Evolutionary conservation across 306 rosid genomes (phyloP), one percentile per base, ranked within the genome.

Genomic region (Fragaria iinumae): DNA sequence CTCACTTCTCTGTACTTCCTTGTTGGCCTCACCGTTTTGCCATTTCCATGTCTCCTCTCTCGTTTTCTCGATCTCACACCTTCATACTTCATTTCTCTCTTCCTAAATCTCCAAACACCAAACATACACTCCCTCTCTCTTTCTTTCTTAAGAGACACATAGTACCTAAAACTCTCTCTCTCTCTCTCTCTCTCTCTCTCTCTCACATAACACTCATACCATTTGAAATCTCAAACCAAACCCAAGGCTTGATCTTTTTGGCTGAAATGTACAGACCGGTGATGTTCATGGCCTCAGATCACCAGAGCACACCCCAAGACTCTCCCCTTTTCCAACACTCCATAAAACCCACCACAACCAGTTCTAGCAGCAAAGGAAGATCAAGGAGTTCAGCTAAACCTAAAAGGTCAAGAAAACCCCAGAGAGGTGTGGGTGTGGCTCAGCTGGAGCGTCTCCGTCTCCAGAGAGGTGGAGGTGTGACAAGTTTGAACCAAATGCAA

Each of bases 401-500:
- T 47, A 88, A 89, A 72, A 92, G 91, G 69, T 70, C 48, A 45
- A 90, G 8, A 6, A 38, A 84, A 0, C 93, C 87, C 0, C 96
- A 89, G 76, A 81, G 99, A 79, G 99, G 98, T 0, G 75, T 92
- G 0, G 98, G 98, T 6, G 93, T 95, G 48, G 92, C 74, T 0
- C 82, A 89, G 75, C 84, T 94, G 4, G 98, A 94, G 43, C 82
- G 78, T 16, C 71, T 94, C 23, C 83, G 98, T 69, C 16, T 78
- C 17, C 84, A 88, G 11, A 41, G 77, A 59, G 34, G 98, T 0
- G 71, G 97, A 1, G 98, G 97, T 7, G 92, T 92, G 39, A 91
- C 74, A 82, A 89, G 74, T 82, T 89, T 84, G 71, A 49, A 69
- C 17, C 83, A 84, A 78, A 63, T 83, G 17, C 77, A 67, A 18